A percentile compares a stretch with the other conserved stretches of the same genome.
These are phyloP conservation scores for Leccinum obscurum DNA, from an alignment of 768 basidiomycete genomes.

Conservation along the genomic window DNA sequence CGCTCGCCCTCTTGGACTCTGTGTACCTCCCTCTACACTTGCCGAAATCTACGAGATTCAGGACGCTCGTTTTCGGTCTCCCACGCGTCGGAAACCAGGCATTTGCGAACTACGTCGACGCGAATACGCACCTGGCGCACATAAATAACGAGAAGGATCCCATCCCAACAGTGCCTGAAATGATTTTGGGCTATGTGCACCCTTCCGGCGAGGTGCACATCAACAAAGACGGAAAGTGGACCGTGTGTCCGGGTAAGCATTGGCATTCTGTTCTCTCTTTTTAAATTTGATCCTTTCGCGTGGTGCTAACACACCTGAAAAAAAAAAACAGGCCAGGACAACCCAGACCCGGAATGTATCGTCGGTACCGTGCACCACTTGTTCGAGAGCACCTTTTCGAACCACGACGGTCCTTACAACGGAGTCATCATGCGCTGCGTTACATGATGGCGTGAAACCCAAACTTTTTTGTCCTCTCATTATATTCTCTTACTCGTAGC, in stretches of 20 bases:
- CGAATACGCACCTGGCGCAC: slow-evolving; percentile 43
- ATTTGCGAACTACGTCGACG: slow-evolving; percentile 57
- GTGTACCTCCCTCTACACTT: slow-evolving; percentile 38
- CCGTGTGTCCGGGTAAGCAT: slow-evolving; percentile 46
- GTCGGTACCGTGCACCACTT: slow-evolving; percentile 38
- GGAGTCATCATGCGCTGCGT: slow-evolving; percentile 21
- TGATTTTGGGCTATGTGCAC: slow-evolving; percentile 40
- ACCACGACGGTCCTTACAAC: slow-evolving; percentile 47
- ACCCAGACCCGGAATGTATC: slow-evolving; percentile 38
- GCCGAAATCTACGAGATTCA: slow-evolving; percentile 29
- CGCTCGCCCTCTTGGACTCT: slow-evolving; percentile 35
- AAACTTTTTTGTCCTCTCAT: not conserved
- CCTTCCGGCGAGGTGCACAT: slow-evolving; percentile 44
- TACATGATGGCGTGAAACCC: not conserved
- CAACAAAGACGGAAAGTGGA: slow-evolving; percentile 46
- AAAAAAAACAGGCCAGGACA: slow-evolving; percentile 53
- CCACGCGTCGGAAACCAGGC: slow-evolving; percentile 53
- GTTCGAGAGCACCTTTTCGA: slow-evolving; percentile 36
- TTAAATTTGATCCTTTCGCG: not conserved
- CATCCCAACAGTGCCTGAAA: slow-evolving; percentile 35
- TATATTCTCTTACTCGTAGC: not conserved
- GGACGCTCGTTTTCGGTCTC: slow-evolving; percentile 32
- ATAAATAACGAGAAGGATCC: slow-evolving; percentile 51
- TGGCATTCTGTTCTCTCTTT: not conserved
- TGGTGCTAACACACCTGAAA: not conserved